phyloP scores from a whole-genome alignment of 495 filamentous ascomycete species.

The Pseudevernia furfuracea region DNA sequence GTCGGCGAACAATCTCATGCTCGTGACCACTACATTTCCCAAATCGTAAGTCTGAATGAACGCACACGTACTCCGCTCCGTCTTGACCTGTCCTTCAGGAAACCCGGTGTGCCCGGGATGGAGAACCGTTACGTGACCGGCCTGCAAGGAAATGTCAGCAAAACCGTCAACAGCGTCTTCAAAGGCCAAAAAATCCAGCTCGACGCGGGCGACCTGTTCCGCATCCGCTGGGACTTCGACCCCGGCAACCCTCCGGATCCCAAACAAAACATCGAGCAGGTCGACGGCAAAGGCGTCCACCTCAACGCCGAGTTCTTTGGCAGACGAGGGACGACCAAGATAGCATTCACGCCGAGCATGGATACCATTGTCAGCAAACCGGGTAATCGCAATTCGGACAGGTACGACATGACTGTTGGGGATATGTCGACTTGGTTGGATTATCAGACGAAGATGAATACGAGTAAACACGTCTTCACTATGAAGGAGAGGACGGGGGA shows the following conservation, averaged over 20 bases:
- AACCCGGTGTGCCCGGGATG: not conserved
- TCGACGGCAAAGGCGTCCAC: slow-evolving; percentile 15
- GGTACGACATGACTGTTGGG: slow-evolving; percentile 2
- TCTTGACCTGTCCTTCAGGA: not conserved
- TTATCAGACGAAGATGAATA: slow-evolving; percentile 13
- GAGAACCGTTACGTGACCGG: slow-evolving; percentile 18
- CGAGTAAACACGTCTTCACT: not conserved
- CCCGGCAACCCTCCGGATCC: not conserved
- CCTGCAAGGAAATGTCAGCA: slow-evolving; percentile 11
- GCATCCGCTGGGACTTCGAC: slow-evolving; percentile 21
- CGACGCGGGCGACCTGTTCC: slow-evolving; percentile 14
- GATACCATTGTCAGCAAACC: slow-evolving; percentile 1
- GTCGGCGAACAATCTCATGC: slow-evolving; percentile 6
- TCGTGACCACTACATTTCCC: slow-evolving; percentile 15
- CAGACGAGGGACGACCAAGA: slow-evolving; percentile 17
- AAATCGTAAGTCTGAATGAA: slow-evolving; percentile 2
- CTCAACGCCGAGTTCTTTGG: slow-evolving; percentile 21
- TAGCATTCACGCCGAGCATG: slow-evolving; percentile 12
- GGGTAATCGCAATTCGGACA: not conserved
- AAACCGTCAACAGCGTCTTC: not conserved
- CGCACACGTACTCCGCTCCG: no score
- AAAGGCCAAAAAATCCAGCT: slow-evolving; percentile 13
- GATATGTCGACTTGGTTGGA: slow-evolving; percentile 7
- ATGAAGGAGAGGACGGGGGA: slow-evolving; percentile 13
- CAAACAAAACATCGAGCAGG: not conserved